A percentile compares a stretch with the other conserved stretches of the same genome.
Conservation (phyloP, 1,139 yeast species). For the Yamadazyma pseudoaaseri region DNA sequence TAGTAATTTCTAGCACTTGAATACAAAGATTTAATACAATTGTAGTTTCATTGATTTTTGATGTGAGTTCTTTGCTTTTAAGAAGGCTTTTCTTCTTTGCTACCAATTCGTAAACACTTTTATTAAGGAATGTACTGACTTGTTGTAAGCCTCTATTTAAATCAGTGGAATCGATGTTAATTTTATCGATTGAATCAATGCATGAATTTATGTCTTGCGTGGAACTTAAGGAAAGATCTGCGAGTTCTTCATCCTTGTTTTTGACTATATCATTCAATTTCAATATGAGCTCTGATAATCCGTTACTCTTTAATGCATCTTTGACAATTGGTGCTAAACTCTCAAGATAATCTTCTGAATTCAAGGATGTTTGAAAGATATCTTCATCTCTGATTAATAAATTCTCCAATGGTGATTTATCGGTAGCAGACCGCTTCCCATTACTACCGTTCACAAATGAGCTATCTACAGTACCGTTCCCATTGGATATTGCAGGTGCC, state of each 20-base stretch:
- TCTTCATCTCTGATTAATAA: conserved; percentile 45
- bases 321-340: conserved; percentile 78
- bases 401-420: conserved; percentile 39
- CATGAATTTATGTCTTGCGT: conserved; percentile 55
- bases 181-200: conserved; percentile 57
- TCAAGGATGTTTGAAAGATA: conserved; percentile 47
- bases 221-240: conserved; percentile 58
- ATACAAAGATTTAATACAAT: conserved; percentile 66
- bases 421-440: conserved; percentile 11
- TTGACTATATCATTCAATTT: conserved; percentile 57
- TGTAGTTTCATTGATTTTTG: conserved; percentile 63
- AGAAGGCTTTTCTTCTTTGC: conserved; percentile 56
- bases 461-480: conserved; percentile 1
- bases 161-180: conserved; percentile 52
- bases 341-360: conserved; percentile 73
- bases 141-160: conserved; percentile 53
- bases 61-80: conserved; percentile 55
- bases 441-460: not conserved
- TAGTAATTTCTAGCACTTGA: conserved; percentile 82
- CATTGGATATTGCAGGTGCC: conserved; percentile 11
- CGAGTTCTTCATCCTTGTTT: conserved; percentile 64
- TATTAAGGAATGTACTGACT: conserved; percentile 53
- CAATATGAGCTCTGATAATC: conserved; percentile 55
- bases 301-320: conserved; percentile 57
- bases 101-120: conserved; percentile 64